phyloP scores from a whole-genome alignment of 768 basidiomycete genomes.

The Naganishia randhawae region DNA sequence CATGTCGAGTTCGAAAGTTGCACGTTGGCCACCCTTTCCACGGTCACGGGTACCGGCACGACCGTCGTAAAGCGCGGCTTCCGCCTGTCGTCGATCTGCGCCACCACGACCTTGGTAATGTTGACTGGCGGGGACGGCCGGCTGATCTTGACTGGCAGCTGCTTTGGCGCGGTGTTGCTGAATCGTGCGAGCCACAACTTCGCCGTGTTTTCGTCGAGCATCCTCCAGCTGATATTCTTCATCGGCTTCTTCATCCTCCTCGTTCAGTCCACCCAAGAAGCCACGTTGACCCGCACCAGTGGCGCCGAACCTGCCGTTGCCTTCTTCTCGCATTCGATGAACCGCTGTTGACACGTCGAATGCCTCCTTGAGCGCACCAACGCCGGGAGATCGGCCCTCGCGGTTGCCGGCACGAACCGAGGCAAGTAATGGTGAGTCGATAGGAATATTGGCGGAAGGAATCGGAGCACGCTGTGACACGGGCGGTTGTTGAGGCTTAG shows the following conservation, averaged over 20 bases:
- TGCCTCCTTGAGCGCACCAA: constrained; percentile 91
- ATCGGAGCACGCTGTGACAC: constrained; percentile 62
- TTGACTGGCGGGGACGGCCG: constrained; percentile 36
- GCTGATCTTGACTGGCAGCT: constrained; percentile 45
- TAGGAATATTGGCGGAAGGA: constrained; percentile 54
- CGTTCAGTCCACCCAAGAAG: constrained; percentile 80
- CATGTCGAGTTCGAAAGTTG: constrained; percentile 76
- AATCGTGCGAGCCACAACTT: constrained; percentile 51
- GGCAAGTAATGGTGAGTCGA: constrained; percentile 87
- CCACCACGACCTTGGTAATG: constrained; percentile 54
- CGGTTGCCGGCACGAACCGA: constrained; percentile 67
- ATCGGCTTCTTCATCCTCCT: constrained; percentile 74
- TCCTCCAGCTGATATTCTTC: constrained; percentile 59
- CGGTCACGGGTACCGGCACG: constrained; percentile 68
- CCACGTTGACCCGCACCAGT: constrained; percentile 72
- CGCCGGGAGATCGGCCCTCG: constrained; percentile 83
- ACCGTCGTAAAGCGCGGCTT: constrained; percentile 59
- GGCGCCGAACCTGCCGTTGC: constrained; percentile 72
- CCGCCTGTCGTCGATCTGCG: constrained; percentile 53
- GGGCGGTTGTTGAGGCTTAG: constrained; percentile 28
- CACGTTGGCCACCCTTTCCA: constrained; percentile 34
- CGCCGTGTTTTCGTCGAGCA: constrained; percentile 53
- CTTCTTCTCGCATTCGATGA: constrained; percentile 99
- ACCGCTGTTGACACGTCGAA: constrained; percentile 99
- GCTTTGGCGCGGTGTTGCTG: constrained; percentile 52